These are phyloP conservation scores for Diaporthe citri DNA, from an alignment of 2,329 filamentous ascomycete genomes.

Conservation along the genomic window DNA sequence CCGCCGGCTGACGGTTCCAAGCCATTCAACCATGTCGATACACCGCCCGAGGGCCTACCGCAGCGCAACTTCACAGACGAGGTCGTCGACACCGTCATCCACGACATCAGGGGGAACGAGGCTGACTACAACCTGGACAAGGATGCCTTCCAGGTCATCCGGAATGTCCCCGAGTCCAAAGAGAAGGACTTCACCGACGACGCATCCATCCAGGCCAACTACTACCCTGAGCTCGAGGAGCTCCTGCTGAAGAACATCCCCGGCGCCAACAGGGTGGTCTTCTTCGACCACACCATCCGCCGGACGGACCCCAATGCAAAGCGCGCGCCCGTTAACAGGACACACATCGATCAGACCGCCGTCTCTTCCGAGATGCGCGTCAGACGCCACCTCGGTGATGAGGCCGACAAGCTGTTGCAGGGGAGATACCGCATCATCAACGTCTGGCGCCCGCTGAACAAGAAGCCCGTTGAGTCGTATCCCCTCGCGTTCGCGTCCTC, in stretches of 20 bases:
- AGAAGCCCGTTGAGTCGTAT: constrained; percentile 71
- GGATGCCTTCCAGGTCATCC: constrained; percentile 76
- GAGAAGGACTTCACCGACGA: constrained; percentile 76
- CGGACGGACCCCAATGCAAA: constrained; percentile 68
- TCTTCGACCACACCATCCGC: constrained; percentile 94
- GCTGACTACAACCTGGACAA: constrained; percentile 51
- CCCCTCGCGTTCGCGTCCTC: constrained; percentile 79
- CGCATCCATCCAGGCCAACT: constrained; percentile 75
- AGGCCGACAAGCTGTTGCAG: constrained; percentile 74
- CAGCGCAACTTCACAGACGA: constrained; percentile 73
- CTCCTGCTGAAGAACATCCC: constrained; percentile 77
- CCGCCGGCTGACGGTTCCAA: constrained; percentile 69
- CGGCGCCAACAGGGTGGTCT: constrained; percentile 73
- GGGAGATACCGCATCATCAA: constrained; percentile 87
- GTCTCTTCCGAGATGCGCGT: constrained; percentile 76
- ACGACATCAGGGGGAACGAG: constrained; percentile 41
- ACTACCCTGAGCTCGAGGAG: constrained; percentile 87
- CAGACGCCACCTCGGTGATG: constrained; percentile 71
- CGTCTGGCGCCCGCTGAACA: constrained; percentile 80
- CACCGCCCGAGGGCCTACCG: constrained; percentile 69
- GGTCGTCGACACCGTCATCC: constrained; percentile 67
- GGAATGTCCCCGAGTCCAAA: constrained; percentile 67
- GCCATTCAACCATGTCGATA: constrained; percentile 78
- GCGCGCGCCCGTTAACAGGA: constrained; percentile 77
- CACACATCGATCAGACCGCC: constrained; percentile 88